Percentiles rank a stretch among this genome's conserved stretches.
Conservation (phyloP, 2,329 filamentous ascomycete genomes). For the Fusarium agapanthi region DNA sequence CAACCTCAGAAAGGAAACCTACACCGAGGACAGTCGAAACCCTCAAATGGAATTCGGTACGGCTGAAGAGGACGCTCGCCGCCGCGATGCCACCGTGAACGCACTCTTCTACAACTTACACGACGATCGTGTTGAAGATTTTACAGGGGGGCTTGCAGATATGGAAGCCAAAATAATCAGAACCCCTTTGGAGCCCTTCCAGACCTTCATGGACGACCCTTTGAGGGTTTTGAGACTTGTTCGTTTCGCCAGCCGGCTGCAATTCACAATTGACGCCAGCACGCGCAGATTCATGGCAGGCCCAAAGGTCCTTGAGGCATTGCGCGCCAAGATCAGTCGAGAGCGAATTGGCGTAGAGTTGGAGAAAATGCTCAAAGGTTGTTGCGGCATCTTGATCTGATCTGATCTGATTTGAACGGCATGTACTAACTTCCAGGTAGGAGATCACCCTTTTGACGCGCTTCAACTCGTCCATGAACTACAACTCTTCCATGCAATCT, state of each 20-base stretch:
- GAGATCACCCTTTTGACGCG: constrained; percentile 67
- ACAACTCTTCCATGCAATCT: constrained; percentile 75
- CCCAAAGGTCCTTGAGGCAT: constrained; percentile 76
- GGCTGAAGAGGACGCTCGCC: constrained; percentile 85
- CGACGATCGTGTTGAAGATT: constrained; percentile 82
- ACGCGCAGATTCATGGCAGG: constrained; percentile 80
- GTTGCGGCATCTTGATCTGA: not conserved
- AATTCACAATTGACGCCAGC: constrained; percentile 77
- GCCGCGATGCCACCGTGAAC: constrained; percentile 93
- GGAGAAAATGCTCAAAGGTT: constrained; percentile 88
- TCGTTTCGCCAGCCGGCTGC: constrained; percentile 86
- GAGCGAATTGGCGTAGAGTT: constrained; percentile 89
- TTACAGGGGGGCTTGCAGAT: constrained; percentile 81
- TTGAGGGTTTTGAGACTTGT: constrained; percentile 86
- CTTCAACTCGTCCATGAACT: constrained; percentile 73
- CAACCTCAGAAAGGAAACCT: constrained; percentile 91
- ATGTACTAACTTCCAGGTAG: constrained; percentile 46
- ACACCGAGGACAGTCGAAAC: constrained; percentile 87
- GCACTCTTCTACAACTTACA: constrained; percentile 95
- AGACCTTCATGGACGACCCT: constrained; percentile 95
- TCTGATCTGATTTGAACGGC: not conserved
- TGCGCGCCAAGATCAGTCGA: constrained; percentile 89
- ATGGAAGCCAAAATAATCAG: constrained; percentile 77
- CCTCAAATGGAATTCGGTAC: constrained; percentile 95
- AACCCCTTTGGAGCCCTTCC: constrained; percentile 86